A percentile compares a stretch with the other conserved stretches of the same genome.
phyloP scores from a whole-genome alignment of 352 stramenopile species.

The Albugo laibachii region DNA sequence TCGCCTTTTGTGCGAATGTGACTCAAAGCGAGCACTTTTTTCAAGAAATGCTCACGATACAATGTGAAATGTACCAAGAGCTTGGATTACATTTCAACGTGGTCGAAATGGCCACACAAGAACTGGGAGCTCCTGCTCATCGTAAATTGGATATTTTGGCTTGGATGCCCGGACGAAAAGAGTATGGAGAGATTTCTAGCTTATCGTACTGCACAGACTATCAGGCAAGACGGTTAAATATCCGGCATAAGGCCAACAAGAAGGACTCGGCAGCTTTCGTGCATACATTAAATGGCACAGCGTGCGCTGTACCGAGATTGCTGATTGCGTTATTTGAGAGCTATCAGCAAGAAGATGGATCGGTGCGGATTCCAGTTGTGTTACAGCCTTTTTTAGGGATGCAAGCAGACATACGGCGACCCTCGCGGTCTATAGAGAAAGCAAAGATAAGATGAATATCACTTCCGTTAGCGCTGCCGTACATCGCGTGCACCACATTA shows the following conservation, averaged over 20 bases:
- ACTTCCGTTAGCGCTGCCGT: too few relatives aligned
- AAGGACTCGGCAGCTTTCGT: slow-evolving; percentile 51
- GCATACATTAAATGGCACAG: slow-evolving; percentile 79
- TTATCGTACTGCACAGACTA: slow-evolving; percentile 84
- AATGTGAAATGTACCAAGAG: slow-evolving; percentile 55
- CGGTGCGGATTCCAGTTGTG: slow-evolving; percentile 52
- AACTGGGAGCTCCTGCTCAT: slow-evolving; percentile 60
- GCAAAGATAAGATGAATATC: too few relatives aligned
- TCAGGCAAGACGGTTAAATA: slow-evolving; percentile 67
- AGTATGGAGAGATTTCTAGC: slow-evolving; percentile 69
- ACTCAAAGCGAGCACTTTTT: slow-evolving; percentile 46
- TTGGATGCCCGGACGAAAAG: slow-evolving; percentile 64
- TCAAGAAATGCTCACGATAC: slow-evolving; percentile 58
- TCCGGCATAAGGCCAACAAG: slow-evolving; percentile 53
- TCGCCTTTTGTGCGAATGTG: slow-evolving; percentile 55
- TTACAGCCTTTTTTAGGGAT: slow-evolving; percentile 65
- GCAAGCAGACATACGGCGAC: slow-evolving; percentile 31
- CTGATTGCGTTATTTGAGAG: slow-evolving; percentile 76
- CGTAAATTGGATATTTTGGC: slow-evolving; percentile 77
- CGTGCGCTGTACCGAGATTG: slow-evolving; percentile 55
- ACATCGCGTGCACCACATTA: too few relatives aligned
- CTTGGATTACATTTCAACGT: slow-evolving; percentile 63
- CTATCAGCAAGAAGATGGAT: slow-evolving; percentile 61
- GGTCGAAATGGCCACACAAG: slow-evolving; percentile 68
- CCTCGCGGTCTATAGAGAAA: neutral